Conservation (phyloP, 352 stramenopile species). For the Pythium phragmiticola region DNA sequence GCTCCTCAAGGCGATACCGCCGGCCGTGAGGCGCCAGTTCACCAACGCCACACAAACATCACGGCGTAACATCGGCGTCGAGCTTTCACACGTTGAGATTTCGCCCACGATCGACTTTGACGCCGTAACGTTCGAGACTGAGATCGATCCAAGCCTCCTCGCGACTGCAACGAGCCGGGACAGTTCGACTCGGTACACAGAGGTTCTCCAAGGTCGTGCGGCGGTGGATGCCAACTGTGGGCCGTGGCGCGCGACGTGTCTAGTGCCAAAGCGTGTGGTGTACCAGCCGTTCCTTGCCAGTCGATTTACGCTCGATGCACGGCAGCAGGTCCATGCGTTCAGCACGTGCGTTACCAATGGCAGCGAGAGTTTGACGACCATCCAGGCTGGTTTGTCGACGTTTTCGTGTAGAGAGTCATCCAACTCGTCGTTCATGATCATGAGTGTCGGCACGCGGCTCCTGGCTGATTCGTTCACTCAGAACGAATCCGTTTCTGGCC, state of each 20-base stretch:
- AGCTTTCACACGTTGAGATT: constrained; percentile 11
- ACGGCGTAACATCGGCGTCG: not conserved
- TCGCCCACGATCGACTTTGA: constrained; percentile 20
- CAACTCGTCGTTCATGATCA: not conserved
- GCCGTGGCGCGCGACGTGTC: not conserved
- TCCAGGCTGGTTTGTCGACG: too few relatives aligned
- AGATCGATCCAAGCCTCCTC: constrained; percentile 14
- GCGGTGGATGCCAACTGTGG: not conserved
- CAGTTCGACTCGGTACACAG: constrained; percentile 8
- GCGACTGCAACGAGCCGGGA: not conserved
- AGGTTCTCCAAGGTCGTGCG: not conserved
- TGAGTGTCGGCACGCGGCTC: constrained; percentile 15
- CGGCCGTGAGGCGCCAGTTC: constrained; percentile 12
- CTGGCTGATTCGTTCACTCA: constrained; percentile 10
- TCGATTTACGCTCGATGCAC: not conserved
- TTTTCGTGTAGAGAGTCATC: not conserved
- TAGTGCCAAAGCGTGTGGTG: constrained; percentile 2
- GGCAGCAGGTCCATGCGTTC: too few relatives aligned
- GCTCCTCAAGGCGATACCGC: not conserved
- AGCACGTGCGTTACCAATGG: not conserved
- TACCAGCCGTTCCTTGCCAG: too few relatives aligned
- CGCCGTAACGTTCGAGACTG: constrained; percentile 19
- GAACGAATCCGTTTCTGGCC: not conserved
- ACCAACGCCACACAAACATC: not conserved
- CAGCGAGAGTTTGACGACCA: too few relatives aligned